A percentile compares a stretch with the other conserved stretches of the same genome.
These are phyloP conservation scores for Prunus padus DNA, from an alignment of 306 rosid genomes.

Conservation along the genomic window DNA sequence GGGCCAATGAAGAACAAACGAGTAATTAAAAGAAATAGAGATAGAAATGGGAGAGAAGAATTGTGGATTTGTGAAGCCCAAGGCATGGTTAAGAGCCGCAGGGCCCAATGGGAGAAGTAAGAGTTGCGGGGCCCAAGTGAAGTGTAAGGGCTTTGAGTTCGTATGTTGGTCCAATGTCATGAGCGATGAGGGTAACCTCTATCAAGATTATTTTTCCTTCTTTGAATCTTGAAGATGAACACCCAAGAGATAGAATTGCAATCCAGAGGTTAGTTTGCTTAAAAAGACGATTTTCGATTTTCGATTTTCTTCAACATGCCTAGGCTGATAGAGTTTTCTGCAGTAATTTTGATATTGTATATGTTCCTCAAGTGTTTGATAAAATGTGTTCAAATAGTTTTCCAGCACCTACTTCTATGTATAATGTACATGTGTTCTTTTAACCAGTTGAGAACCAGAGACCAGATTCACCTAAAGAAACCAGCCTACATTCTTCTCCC, in stretches of 20 bases:
- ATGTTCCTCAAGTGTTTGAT: not conserved
- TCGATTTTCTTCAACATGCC: too few relatives aligned
- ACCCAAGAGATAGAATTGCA: conserved; percentile 44
- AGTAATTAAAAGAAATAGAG: too few relatives aligned
- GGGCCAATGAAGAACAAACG: too few relatives aligned
- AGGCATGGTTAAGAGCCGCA: too few relatives aligned
- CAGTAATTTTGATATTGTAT: not conserved
- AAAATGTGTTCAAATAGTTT: not conserved
- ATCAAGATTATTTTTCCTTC: not conserved
- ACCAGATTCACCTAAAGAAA: conserved; percentile 11
- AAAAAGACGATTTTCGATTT: not conserved
- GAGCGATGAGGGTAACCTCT: too few relatives aligned
- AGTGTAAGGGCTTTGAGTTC: too few relatives aligned
- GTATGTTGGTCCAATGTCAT: too few relatives aligned
- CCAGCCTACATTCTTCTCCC: not conserved
- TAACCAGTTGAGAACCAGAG: conserved; percentile 29
- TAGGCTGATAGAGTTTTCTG: not conserved
- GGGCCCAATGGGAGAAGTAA: too few relatives aligned
- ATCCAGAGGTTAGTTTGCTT: conserved; percentile 37
- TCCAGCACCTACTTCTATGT: not conserved
- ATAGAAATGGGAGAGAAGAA: too few relatives aligned
- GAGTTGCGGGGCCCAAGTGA: too few relatives aligned
- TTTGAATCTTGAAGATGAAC: conserved; percentile 35
- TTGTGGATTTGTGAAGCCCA: too few relatives aligned
- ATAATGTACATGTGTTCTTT: not conserved